phyloP scores from a whole-genome alignment of 2,329 filamentous ascomycete species.

The Verticillium isaacii region DNA sequence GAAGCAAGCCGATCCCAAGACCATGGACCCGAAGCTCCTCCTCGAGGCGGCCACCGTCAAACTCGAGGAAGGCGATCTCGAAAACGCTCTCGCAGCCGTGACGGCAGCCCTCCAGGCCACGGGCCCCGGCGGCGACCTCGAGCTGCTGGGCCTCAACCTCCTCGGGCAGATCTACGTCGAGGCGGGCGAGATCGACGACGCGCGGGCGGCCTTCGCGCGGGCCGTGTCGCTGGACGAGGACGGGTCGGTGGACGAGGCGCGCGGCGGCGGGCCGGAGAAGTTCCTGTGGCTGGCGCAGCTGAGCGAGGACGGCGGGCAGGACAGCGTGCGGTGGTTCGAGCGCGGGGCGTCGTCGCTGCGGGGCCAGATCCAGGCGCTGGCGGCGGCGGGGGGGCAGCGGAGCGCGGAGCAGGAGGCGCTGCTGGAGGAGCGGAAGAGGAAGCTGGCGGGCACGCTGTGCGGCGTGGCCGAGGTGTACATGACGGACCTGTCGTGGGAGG shows the following conservation, averaged over 20 bases:
- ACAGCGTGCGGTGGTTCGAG: slow-evolving; percentile 65
- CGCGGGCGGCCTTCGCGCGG: slow-evolving; percentile 65
- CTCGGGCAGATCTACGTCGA: slow-evolving; percentile 81
- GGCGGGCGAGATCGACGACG: slow-evolving; percentile 72
- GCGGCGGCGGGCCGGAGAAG: slow-evolving; percentile 85
- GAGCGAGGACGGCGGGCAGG: slow-evolving; percentile 63
- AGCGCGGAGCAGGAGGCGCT: slow-evolving; percentile 33
- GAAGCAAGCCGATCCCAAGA: slow-evolving; percentile 16
- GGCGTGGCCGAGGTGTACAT: slow-evolving; percentile 96
- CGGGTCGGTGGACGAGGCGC: slow-evolving; percentile 62
- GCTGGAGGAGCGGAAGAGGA: slow-evolving; percentile 66
- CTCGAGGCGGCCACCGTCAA: slow-evolving; percentile 36
- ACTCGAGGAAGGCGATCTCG: slow-evolving; percentile 35
- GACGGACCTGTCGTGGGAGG: slow-evolving; percentile 93
- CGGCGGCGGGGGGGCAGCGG: slow-evolving; percentile 23
- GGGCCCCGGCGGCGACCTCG: slow-evolving; percentile 40
- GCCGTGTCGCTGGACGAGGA: slow-evolving; percentile 74
- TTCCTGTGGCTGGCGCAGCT: slow-evolving; percentile 93
- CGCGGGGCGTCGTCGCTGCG: slow-evolving; percentile 69
- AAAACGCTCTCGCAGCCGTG: slow-evolving; percentile 34
- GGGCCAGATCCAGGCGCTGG: slow-evolving; percentile 61
- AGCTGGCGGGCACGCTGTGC: slow-evolving; percentile 87
- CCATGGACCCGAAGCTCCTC: slow-evolving; percentile 19
- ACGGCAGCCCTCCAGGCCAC: slow-evolving; percentile 37
- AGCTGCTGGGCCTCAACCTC: slow-evolving; percentile 66